phyloP scores from a whole-genome alignment of 73 alveolate genomes.

The Paramecium sexaurelia region DNA sequence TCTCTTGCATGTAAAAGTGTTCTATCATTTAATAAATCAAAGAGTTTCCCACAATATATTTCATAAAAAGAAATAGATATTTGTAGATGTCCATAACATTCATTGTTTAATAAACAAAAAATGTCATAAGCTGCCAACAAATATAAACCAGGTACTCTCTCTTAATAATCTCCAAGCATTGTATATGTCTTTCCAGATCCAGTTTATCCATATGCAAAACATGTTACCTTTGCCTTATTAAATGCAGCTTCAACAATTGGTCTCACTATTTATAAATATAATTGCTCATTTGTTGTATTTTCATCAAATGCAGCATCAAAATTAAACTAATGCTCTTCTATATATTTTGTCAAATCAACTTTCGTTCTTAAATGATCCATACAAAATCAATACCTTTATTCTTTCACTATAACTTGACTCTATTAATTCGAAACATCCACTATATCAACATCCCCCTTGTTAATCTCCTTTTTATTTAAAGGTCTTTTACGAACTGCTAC shows the following conservation, averaged over 20 bases:
- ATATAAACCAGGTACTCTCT: conserved; percentile 96
- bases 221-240: conserved; percentile 91
- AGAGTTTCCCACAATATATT: conserved; percentile 99
- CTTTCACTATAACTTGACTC: conserved; percentile 93
- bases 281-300: conserved; percentile 88
- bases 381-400: conserved; percentile 77
- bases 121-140: conserved; percentile 97
- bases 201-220: conserved; percentile 97
- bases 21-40: conserved; percentile 96
- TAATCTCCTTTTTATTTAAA: conserved; percentile 91
- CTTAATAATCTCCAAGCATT: conserved; percentile 92
- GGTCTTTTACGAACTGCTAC: conserved; percentile 99
- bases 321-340: conserved; percentile 96
- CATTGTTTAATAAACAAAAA: conserved; percentile 81
- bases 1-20: conserved; percentile 95
- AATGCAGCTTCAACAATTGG: conserved; percentile 98
- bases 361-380: conserved; percentile 73
- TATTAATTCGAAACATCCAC: conserved; percentile 79
- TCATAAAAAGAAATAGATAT: conserved; percentile 97
- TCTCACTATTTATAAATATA: conserved; percentile 89
- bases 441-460: conserved; percentile 89
- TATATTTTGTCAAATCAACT: conserved; percentile 98
- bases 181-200: conserved; percentile 99
- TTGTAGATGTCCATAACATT: conserved; percentile 69
- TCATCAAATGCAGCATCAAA: conserved; percentile 96